A percentile compares a stretch with the other conserved stretches of the same genome.
These are phyloP conservation scores for Logfia minima DNA, from an alignment of 129 eudicot species.

Conservation along the genomic window DNA sequence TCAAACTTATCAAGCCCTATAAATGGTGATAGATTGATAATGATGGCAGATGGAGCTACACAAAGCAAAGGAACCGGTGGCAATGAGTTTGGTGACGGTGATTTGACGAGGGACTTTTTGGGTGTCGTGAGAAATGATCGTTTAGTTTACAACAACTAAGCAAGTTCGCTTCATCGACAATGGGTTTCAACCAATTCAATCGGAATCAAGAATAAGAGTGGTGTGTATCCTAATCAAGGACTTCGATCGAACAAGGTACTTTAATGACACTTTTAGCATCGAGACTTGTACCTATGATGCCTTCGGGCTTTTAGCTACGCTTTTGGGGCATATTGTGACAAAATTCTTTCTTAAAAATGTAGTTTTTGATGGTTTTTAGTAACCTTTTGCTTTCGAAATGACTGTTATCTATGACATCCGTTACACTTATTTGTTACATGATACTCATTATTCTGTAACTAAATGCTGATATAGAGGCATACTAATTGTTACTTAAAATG, in stretches of 20 bases:
- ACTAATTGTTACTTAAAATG: neutral
- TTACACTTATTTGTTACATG: slow-evolving; percentile 18
- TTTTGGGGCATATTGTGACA: slow-evolving; percentile 27
- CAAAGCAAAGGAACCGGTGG: slow-evolving; percentile 26
- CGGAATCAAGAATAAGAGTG: slow-evolving; percentile 25
- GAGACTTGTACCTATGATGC: slow-evolving; percentile 19
- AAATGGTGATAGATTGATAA: slow-evolving; percentile 27
- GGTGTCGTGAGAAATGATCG: slow-evolving; percentile 36
- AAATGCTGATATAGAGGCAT: too few species aligned
- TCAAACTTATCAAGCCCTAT: slow-evolving; percentile 30
- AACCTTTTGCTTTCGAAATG: slow-evolving; percentile 17
- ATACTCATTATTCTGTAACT: too few species aligned
- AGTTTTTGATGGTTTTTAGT: slow-evolving; percentile 18
- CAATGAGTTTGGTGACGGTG: slow-evolving; percentile 29
- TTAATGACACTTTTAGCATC: slow-evolving; percentile 25
- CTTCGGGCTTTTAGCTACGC: slow-evolving; percentile 26
- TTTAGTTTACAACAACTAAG: slow-evolving; percentile 34
- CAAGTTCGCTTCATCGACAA: slow-evolving; percentile 42
- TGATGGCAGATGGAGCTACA: slow-evolving; percentile 21
- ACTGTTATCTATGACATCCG: slow-evolving; percentile 2
- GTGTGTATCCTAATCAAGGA: neutral
- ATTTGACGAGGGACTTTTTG: slow-evolving; percentile 35
- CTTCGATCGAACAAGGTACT: neutral
- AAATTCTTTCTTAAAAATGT: slow-evolving; percentile 25
- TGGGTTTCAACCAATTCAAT: slow-evolving; percentile 38